phyloP scores from a whole-genome alignment of 2,329 filamentous ascomycete genomes.

The Fusarium burgessii region DNA sequence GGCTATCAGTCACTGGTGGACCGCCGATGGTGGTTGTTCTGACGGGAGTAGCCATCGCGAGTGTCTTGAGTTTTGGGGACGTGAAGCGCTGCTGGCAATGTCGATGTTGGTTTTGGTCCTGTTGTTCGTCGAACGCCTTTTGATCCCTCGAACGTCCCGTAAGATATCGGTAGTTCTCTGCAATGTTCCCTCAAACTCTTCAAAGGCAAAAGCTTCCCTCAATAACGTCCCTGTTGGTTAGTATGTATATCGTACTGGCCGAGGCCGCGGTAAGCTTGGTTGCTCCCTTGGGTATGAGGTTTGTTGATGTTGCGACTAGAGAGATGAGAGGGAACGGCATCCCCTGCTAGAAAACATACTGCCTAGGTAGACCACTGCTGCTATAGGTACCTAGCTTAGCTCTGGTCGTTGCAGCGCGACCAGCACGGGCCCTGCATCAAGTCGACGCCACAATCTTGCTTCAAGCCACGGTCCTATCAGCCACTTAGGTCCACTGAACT shows the following conservation, averaged over 20 bases:
- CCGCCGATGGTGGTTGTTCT: constrained; percentile 57
- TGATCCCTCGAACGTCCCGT: constrained; percentile 8
- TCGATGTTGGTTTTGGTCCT: neutral
- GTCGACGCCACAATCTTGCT: constrained; percentile 15
- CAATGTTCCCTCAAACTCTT: neutral
- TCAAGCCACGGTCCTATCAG: constrained; percentile 29
- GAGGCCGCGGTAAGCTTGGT: constrained; percentile 48
- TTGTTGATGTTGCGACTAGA: constrained; percentile 50
- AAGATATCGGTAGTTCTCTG: constrained; percentile 5
- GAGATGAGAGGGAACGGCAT: constrained; percentile 32
- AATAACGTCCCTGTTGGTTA: constrained; percentile 45
- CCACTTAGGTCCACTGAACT: constrained; percentile 8
- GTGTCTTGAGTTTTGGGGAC: neutral
- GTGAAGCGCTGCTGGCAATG: neutral
- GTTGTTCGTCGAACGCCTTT: constrained; percentile 9
- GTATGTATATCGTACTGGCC: constrained; percentile 48
- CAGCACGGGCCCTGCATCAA: constrained; percentile 28
- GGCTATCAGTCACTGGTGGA: constrained; percentile 62
- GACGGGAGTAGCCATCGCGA: constrained; percentile 49
- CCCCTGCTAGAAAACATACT: constrained; percentile 44
- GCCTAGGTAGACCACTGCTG: neutral
- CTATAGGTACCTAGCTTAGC: constrained; percentile 22
- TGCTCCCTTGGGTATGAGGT: constrained; percentile 45
- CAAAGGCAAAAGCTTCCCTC: neutral
- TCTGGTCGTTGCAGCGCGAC: constrained; percentile 42